Percentiles rank a stretch among this genome's conserved stretches.
Evolutionary conservation across 106 monocot genomes (phyloP).

Genomic region (Platanthera zijinensis): DNA sequence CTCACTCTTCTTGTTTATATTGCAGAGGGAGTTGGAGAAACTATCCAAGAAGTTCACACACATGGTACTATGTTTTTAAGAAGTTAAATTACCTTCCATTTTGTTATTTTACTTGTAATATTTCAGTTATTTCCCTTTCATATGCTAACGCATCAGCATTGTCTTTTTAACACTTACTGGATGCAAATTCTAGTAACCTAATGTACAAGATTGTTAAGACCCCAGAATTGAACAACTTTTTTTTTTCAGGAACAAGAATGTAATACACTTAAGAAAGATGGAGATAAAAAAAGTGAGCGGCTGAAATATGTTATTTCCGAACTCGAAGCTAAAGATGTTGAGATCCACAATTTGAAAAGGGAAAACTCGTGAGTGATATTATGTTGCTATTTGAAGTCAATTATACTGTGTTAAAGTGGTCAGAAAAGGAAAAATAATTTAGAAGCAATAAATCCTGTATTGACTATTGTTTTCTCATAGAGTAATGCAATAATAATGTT

Average conservation of each 20-base stretch:
- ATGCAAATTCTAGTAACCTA: not conserved
- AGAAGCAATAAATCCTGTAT: not conserved
- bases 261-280: slow-evolving; percentile 37
- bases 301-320: slow-evolving; percentile 26
- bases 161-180: not conserved
- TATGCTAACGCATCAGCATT: not conserved
- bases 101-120: not conserved
- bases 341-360: slow-evolving; percentile 42
- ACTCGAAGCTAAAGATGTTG: slow-evolving; percentile 52
- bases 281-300: slow-evolving; percentile 40
- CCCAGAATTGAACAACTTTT: not conserved
- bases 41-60: slow-evolving; percentile 5
- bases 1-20: slow-evolving; percentile 7
- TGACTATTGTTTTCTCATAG: not conserved
- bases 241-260: slow-evolving; percentile 49
- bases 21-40: slow-evolving; percentile 4
- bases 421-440: not conserved
- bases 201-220: not conserved
- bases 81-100: not conserved
- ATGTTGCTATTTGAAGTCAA: not conserved
- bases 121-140: not conserved
- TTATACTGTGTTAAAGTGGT: not conserved
- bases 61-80: slow-evolving; percentile 3
- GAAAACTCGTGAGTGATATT: slow-evolving; percentile 38
- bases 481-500: not conserved